These are phyloP conservation scores for Vigna hirtella DNA, from an alignment of 306 rosid species.

Conservation along the genomic window DNA sequence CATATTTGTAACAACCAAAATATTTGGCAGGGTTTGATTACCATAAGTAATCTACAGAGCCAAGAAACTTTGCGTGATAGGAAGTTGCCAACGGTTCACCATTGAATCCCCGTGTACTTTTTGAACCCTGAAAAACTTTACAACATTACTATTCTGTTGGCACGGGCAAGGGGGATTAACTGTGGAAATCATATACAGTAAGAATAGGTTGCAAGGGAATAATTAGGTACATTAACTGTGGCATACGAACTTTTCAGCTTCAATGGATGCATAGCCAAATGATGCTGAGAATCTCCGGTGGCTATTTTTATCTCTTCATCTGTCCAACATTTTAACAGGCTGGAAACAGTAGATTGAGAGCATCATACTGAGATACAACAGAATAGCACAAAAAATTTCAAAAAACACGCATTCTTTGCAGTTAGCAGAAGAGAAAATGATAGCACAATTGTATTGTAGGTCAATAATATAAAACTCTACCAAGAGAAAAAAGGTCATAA, in stretches of 20 bases:
- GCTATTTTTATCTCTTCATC: slow-evolving; percentile 74
- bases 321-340: slow-evolving; percentile 69
- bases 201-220: slow-evolving; percentile 35
- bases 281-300: slow-evolving; percentile 64
- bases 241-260: slow-evolving; percentile 84
- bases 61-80: slow-evolving; percentile 89
- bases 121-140: slow-evolving; percentile 63
- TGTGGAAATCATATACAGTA: not conserved
- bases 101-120: slow-evolving; percentile 64
- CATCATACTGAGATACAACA: slow-evolving; percentile 34
- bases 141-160: slow-evolving; percentile 17
- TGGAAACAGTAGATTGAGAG: slow-evolving; percentile 49
- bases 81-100: slow-evolving; percentile 92
- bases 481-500: not conserved
- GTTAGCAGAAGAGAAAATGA: not conserved
- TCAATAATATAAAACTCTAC: slow-evolving; percentile 9
- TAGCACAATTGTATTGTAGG: slow-evolving; percentile 33
- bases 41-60: slow-evolving; percentile 95
- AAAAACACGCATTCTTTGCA: slow-evolving; percentile 15
- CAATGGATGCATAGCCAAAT: slow-evolving; percentile 70
- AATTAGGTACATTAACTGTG: slow-evolving; percentile 58
- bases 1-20: slow-evolving; percentile 24
- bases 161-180: slow-evolving; percentile 7
- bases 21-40: slow-evolving; percentile 45
- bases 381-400: slow-evolving; percentile 29